Evolutionary conservation across 768 basidiomycete species (phyloP).

Genomic region (Amanita muscaria): DNA sequence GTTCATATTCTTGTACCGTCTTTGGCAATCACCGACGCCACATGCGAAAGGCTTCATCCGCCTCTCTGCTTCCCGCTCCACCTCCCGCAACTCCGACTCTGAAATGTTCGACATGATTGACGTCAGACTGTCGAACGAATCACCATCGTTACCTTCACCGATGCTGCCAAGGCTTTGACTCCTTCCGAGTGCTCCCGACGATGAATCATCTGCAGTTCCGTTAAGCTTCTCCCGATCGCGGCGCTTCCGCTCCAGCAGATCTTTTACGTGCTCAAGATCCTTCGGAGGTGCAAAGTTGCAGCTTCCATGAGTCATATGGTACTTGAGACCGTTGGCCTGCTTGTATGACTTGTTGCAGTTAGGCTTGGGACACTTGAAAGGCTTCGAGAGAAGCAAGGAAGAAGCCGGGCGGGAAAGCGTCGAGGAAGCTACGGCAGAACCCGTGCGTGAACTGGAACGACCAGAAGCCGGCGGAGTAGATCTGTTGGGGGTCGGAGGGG

Average conservation of each 20-base stretch:
- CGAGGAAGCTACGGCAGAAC: slow-evolving; percentile 6
- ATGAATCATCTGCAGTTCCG: slow-evolving; percentile 9
- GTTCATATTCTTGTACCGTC: slow-evolving; percentile 98
- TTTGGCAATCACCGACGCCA: slow-evolving; percentile 75
- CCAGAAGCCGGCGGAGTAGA: slow-evolving; percentile 8
- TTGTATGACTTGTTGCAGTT: slow-evolving; percentile 96
- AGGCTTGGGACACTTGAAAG: slow-evolving; percentile 89
- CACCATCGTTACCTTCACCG: slow-evolving; percentile 1
- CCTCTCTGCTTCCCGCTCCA: slow-evolving; percentile 80
- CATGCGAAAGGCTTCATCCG: slow-evolving; percentile 81
- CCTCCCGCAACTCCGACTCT: slow-evolving; percentile 58
- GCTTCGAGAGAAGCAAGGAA: slow-evolving; percentile 68
- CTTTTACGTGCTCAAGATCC: slow-evolving; percentile 70
- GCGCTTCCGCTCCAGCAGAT: slow-evolving; percentile 51
- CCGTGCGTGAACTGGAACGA: slow-evolving; percentile 6
- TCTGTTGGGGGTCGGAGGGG: slow-evolving; percentile 6
- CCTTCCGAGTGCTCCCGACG: slow-evolving; percentile 5
- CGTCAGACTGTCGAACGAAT: slow-evolving; percentile 16
- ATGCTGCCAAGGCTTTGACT: slow-evolving; percentile 5
- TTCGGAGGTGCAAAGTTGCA: slow-evolving; percentile 92
- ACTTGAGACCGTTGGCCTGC: slow-evolving; percentile 92
- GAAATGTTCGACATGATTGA: slow-evolving; percentile 39
- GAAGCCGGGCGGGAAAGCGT: slow-evolving; percentile 32
- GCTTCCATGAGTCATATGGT: slow-evolving; percentile 87
- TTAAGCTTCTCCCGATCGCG: slow-evolving; percentile 24